Evolutionary conservation across 1,284 basidiomycete genomes (phyloP).

Genomic region (Hymenochaete sp.): DNA sequence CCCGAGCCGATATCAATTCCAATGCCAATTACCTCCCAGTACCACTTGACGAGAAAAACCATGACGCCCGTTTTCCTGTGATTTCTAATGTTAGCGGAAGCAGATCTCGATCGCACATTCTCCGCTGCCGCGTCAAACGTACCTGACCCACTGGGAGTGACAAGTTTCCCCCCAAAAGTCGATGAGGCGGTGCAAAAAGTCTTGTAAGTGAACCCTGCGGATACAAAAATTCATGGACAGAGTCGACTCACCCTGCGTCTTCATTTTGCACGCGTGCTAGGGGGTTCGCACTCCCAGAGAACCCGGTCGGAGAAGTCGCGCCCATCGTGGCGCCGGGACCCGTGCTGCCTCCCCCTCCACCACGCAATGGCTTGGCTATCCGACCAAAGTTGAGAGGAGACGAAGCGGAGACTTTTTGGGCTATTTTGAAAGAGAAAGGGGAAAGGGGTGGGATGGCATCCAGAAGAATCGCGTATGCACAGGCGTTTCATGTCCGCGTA

Average conservation of each 20-base stretch:
- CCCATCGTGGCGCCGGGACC: constrained; percentile 34
- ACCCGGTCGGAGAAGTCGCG: constrained; percentile 33
- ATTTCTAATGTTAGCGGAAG: constrained; percentile 13
- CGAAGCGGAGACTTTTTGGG: constrained; percentile 65
- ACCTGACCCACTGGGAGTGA: constrained; percentile 22
- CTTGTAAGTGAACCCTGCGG: too few species aligned
- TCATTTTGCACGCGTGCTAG: constrained; percentile 69
- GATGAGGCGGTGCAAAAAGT: too few species aligned
- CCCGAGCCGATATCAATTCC: too few species aligned
- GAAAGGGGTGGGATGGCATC: not conserved
- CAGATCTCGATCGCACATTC: constrained; percentile 2
- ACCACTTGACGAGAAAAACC: constrained; percentile 53
- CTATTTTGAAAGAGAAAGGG: constrained; percentile 30
- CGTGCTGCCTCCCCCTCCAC: constrained; percentile 65
- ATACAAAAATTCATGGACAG: constrained; percentile 18
- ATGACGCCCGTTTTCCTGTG: constrained; percentile 75
- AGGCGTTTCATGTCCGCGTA: too few species aligned
- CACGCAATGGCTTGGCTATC: constrained; percentile 93
- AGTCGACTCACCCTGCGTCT: constrained; percentile 59
- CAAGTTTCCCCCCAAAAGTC: too few species aligned
- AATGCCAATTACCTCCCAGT: constrained; percentile 12
- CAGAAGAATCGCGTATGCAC: too few species aligned
- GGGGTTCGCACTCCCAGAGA: constrained; percentile 46
- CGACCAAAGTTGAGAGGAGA: constrained; percentile 80
- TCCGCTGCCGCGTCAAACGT: too few species aligned